Evolutionary conservation across 371 early-diverging fungal genomes (phyloP).

Genomic region (Mortierella sp.): DNA sequence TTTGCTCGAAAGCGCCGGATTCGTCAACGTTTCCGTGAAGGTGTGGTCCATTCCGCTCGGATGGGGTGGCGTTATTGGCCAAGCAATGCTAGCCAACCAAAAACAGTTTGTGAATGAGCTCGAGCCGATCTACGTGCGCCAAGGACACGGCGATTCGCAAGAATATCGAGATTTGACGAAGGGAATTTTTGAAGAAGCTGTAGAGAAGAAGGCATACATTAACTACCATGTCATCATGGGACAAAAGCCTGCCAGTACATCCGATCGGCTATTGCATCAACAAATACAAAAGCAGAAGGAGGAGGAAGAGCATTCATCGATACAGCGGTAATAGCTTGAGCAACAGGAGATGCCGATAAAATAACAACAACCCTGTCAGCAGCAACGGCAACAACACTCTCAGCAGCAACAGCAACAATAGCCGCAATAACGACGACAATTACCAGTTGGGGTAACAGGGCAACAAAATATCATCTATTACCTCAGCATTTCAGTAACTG

Average conservation of each 20-base stretch:
- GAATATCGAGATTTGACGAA: constrained; percentile 27
- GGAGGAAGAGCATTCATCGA: no score
- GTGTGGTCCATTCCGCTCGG: constrained; percentile 44
- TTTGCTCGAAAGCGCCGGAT: constrained; percentile 26
- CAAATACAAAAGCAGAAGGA: constrained; percentile 10
- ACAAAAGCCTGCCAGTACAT: constrained; percentile 23
- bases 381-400: constrained; percentile 8
- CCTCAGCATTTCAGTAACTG: no score
- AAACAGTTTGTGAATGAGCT: constrained; percentile 40
- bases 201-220: constrained; percentile 33
- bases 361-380: no score
- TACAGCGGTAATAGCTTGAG: constrained; percentile 10
- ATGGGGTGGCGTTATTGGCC: constrained; percentile 41
- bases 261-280: constrained; percentile 14
- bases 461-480: no score
- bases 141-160: constrained; percentile 31
- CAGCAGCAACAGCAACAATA: not conserved
- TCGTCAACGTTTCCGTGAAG: constrained; percentile 34
- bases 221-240: constrained; percentile 36
- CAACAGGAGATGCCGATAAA: not conserved
- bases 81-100: constrained; percentile 46
- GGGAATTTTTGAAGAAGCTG: constrained; percentile 34
- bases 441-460: no score
- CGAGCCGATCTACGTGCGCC: constrained; percentile 46
- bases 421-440: not conserved